A percentile compares a stretch with the other conserved stretches of the same genome.
These are phyloP conservation scores for Teunomyces panamensis DNA, from an alignment of 805 yeast species.

Conservation along the genomic window DNA sequence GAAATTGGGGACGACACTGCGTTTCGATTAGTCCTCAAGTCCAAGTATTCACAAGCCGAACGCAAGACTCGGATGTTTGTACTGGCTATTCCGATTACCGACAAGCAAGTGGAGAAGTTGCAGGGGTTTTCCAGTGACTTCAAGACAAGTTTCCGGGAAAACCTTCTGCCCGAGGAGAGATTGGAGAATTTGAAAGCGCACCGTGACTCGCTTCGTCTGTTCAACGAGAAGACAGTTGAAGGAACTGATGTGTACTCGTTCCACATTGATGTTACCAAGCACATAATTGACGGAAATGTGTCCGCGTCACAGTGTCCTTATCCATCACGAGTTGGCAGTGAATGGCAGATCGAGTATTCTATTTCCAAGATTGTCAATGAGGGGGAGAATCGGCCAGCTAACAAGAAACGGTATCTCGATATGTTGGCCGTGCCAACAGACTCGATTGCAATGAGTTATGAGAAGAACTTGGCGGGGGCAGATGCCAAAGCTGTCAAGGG, in stretches of 20 bases:
- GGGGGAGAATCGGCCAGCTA: neutral
- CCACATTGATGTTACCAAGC: constrained; percentile 17
- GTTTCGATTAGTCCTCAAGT: constrained; percentile 27
- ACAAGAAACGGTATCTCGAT: constrained; percentile 6
- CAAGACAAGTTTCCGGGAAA: constrained; percentile 30
- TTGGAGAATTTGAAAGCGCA: constrained; percentile 21
- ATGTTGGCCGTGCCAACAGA: constrained; percentile 7
- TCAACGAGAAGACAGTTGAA: constrained; percentile 19
- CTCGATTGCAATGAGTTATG: constrained; percentile 3
- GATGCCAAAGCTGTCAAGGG: neutral
- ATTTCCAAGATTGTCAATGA: constrained; percentile 6
- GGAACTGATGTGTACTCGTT: constrained; percentile 21
- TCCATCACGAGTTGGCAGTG: constrained; percentile 21
- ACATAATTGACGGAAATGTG: constrained; percentile 15
- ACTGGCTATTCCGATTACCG: constrained; percentile 28
- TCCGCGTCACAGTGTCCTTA: constrained; percentile 16
- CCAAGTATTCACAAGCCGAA: constrained; percentile 3
- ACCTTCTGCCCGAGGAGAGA: constrained; percentile 22
- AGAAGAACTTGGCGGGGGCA: neutral
- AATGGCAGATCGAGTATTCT: constrained; percentile 20
- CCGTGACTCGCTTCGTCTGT: constrained; percentile 20
- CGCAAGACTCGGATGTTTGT: constrained; percentile 18
- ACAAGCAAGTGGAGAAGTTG: constrained; percentile 18
- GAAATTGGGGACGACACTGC: constrained; percentile 24
- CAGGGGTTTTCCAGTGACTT: constrained; percentile 24